These are phyloP conservation scores for Candida incommunis DNA, from an alignment of 805 yeast genomes.

Conservation along the genomic window DNA sequence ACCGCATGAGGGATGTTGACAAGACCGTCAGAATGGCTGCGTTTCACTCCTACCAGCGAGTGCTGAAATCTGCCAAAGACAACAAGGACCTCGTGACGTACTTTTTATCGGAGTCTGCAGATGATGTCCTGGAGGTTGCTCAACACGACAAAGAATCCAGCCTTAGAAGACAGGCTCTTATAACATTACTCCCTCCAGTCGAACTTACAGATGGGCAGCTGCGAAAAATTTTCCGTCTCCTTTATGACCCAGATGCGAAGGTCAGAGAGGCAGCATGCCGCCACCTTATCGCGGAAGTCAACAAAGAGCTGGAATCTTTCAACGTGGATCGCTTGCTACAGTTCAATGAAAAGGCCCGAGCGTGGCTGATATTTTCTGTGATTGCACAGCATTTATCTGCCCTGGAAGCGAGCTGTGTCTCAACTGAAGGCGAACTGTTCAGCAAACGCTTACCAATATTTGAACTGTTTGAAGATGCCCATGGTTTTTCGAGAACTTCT, in stretches of 20 bases:
- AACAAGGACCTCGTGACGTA: neutral
- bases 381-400: neutral
- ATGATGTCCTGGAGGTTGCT: neutral
- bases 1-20: neutral
- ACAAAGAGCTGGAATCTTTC: neutral
- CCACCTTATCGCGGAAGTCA: neutral
- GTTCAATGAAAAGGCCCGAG: neutral
- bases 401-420: neutral
- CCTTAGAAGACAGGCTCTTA: neutral
- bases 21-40: neutral
- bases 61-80: neutral
- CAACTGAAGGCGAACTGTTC: neutral
- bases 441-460: neutral
- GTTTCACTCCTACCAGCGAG: neutral
- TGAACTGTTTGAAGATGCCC: neutral
- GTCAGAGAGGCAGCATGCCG: neutral
- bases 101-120: neutral
- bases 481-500: neutral
- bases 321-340: neutral
- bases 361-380: neutral
- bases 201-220: neutral
- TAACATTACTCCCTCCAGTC: neutral
- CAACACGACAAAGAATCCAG: neutral
- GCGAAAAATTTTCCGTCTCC: neutral
- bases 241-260: neutral